Percentiles rank a stretch among this genome's conserved stretches.
phyloP scores from a whole-genome alignment of 768 basidiomycete species.

The Amanita subjunquillea region DNA sequence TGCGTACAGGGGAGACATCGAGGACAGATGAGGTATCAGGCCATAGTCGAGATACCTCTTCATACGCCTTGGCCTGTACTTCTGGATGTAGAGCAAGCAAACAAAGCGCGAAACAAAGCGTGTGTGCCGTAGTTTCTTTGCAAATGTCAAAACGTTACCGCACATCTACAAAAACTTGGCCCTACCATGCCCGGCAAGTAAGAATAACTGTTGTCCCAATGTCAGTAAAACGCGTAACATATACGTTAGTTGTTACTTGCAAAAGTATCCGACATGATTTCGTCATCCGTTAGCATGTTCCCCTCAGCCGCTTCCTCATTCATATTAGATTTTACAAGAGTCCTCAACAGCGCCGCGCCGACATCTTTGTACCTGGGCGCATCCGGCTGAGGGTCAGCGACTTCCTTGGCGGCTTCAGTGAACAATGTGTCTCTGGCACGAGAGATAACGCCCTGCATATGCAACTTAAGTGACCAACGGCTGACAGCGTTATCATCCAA shows the following conservation, averaged over 20 bases:
- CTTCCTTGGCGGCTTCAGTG: constrained; percentile 6
- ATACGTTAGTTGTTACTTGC: constrained; percentile 16
- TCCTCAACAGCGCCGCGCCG: constrained; percentile 30
- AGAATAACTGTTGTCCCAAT: constrained; percentile 26
- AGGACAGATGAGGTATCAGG: constrained; percentile 21
- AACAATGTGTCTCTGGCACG: constrained; percentile 24
- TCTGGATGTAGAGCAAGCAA: constrained; percentile 42
- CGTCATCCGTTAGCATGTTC: constrained; percentile 29
- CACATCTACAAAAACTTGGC: neutral
- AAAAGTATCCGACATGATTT: constrained; percentile 38
- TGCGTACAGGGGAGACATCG: constrained; percentile 18
- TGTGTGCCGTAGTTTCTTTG: constrained; percentile 37
- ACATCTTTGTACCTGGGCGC: constrained; percentile 5
- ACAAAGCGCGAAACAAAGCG: constrained; percentile 29
- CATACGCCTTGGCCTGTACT: constrained; percentile 32
- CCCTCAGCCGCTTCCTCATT: constrained; percentile 18
- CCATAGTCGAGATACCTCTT: constrained; percentile 27
- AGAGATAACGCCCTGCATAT: constrained; percentile 32
- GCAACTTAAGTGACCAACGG: constrained; percentile 24
- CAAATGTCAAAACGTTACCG: neutral
- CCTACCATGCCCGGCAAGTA: constrained; percentile 38
- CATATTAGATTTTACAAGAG: constrained; percentile 40
- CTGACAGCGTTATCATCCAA: constrained; percentile 17
- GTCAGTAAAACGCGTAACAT: neutral
- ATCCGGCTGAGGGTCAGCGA: constrained; percentile 10